phyloP scores from a whole-genome alignment of 2,329 filamentous ascomycete genomes.

The Fusarium fracticaudum region DNA sequence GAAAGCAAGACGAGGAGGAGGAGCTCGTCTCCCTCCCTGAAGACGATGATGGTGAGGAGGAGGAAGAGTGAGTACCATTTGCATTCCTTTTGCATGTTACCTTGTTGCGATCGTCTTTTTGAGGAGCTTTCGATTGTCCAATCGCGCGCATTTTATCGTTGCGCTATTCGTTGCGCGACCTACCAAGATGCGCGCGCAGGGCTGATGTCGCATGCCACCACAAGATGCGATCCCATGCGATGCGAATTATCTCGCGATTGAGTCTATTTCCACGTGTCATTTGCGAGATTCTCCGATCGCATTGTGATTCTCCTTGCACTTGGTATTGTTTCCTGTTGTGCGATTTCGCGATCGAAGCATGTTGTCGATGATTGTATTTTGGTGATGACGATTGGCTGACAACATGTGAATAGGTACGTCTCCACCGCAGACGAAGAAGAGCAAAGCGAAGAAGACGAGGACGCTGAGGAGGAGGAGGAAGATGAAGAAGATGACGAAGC shows the following conservation, averaged over 20 bases:
- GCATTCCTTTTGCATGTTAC: neutral
- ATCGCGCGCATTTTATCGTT: slow-evolving; percentile 23
- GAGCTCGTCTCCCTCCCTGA: slow-evolving; percentile 65
- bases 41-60: slow-evolving; percentile 61
- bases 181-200: slow-evolving; percentile 29
- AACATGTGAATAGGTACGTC: slow-evolving; percentile 45
- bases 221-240: slow-evolving; percentile 5
- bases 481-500: slow-evolving; percentile 48
- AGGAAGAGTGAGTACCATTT: slow-evolving; percentile 61
- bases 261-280: neutral
- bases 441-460: slow-evolving; percentile 53
- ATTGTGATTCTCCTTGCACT: neutral
- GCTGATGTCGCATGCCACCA: slow-evolving; percentile 32
- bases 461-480: slow-evolving; percentile 50
- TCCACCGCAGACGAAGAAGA: slow-evolving; percentile 54
- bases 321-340: neutral
- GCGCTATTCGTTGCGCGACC: slow-evolving; percentile 25
- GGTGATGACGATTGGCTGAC: slow-evolving; percentile 25
- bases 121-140: slow-evolving; percentile 2
- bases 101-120: slow-evolving; percentile 8
- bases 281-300: neutral
- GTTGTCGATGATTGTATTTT: neutral
- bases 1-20: slow-evolving; percentile 63
- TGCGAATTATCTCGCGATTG: neutral
- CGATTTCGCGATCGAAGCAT: neutral